Base-by-base conservation (phyloP, 2,329 filamentous ascomycete genomes). In the Diaporthe caulivora region DNA sequence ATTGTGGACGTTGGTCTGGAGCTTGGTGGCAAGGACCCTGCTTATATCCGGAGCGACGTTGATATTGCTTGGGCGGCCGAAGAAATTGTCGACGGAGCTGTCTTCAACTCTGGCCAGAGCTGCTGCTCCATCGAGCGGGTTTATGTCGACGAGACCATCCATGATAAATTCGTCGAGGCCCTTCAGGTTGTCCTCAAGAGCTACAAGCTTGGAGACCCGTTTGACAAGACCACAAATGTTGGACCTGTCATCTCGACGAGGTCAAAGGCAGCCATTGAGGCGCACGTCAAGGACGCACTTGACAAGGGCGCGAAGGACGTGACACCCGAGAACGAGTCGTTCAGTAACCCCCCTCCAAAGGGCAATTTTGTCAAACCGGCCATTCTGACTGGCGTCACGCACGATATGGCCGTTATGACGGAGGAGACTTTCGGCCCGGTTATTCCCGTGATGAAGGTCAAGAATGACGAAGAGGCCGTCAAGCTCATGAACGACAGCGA, bases 101-200 rank as follows among this genome's bases (percentile, higher is more conserved):
- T 98, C 72, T 98, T 98, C 88, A 98, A 98, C 86, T 98, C 95
- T 68, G 96, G 96, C n/a, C 96, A 98, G 86, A 97, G 95, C 81
- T 98, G 96, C 87, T 98, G 96, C 84, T 94, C 95, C 31, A 88
- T 98, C 70, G 96, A 98, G 85, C 89, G 96, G 44, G 91, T 98
- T 26, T 98, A 98, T 79, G 95, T 98, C 7, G 92, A 97, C 79
- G 93, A 94, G 80, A 92, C 90, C 78, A 90, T 98, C 65, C 92
- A 98, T 82, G 95, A 97, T 79, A 85, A 90, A 17, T 98, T 98
- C 79, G 88, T 98, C 68, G 87, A 90, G 68, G 94, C 93, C 7
- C 88, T 94, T 17, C 94, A 97, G 82, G 92, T 92, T 72, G 94
- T 98, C 10, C 88, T 98, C 77, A 88, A 89, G 81, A 90, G 91